Percentiles rank a stretch among this genome's conserved stretches.
Conservation (phyloP, 371 early-diverging fungal species). For the Syncephalis plumigaleata region DNA sequence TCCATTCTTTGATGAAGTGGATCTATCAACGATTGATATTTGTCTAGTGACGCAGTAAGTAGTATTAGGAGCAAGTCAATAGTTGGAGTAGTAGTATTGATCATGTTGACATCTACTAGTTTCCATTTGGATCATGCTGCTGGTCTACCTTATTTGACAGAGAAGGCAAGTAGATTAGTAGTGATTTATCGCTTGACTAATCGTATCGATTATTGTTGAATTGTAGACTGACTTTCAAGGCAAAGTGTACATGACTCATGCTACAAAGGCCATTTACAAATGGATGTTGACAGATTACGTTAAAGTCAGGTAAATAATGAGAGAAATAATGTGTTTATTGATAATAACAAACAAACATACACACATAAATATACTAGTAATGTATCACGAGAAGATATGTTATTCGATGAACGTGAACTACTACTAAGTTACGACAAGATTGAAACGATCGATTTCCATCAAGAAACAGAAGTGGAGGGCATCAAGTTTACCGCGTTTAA, state of each 20-base stretch:
- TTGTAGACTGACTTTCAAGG: conserved; percentile 89
- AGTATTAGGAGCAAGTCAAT: too few species aligned
- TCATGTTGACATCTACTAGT: conserved; percentile 22
- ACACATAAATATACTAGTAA: conserved; percentile 36
- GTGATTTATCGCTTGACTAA: background rate
- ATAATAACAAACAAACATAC: too few species aligned
- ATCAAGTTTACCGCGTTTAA: conserved; percentile 95
- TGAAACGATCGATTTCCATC: conserved; percentile 96
- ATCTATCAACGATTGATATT: conserved; percentile 85
- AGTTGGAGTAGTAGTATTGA: background rate
- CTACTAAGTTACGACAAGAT: conserved; percentile 84
- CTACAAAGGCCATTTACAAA: conserved; percentile 97
- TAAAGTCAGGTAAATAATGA: conserved; percentile 51
- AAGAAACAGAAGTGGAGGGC: conserved; percentile 91
- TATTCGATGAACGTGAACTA: conserved; percentile 95
- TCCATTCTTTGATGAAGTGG: conserved; percentile 97
- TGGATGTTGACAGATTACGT: conserved; percentile 98
- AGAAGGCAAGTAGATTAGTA: conserved; percentile 41
- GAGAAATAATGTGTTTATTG: background rate
- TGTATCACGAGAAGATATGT: conserved; percentile 70
- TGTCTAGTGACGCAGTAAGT: conserved; percentile 91
- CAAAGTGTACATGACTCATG: conserved; percentile 99
- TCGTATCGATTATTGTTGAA: background rate
- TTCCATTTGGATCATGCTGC: conserved; percentile 99
- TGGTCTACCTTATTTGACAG: conserved; percentile 96